A percentile compares a stretch with the other conserved stretches of the same genome.
Conservation (phyloP, 805 yeast species). For the Nakazawaea ernobii region DNA sequence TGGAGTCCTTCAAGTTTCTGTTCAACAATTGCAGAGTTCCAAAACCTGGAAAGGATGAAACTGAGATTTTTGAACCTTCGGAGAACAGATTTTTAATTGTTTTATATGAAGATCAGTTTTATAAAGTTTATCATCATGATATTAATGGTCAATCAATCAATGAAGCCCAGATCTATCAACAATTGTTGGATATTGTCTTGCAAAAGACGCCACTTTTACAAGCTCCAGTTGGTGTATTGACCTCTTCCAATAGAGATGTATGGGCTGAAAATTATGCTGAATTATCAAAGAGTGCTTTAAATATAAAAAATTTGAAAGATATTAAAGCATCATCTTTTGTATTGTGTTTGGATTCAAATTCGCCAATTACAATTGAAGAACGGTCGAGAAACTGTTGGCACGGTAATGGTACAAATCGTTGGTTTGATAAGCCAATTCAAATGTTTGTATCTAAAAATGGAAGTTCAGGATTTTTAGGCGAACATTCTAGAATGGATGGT, state of each 20-base stretch:
- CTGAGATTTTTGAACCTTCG: conserved; percentile 36
- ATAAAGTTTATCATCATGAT: conserved; percentile 63
- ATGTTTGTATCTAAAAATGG: conserved; percentile 79
- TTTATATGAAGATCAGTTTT: conserved; percentile 71
- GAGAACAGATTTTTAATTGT: conserved; percentile 67
- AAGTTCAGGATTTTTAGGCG: conserved; percentile 88
- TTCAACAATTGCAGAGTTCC: conserved; percentile 88
- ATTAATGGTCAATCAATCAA: conserved; percentile 36
- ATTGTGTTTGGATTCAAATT: conserved; percentile 66
- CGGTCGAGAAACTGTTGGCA: conserved; percentile 87
- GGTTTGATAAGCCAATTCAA: conserved; percentile 87
- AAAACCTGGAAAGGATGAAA: conserved; percentile 54
- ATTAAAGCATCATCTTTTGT: conserved; percentile 78
- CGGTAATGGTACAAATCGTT: conserved; percentile 90
- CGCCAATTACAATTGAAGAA: conserved; percentile 75
- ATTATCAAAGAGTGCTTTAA: conserved; percentile 54
- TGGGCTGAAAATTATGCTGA: conserved; percentile 61
- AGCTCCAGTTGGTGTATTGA: conserved; percentile 68
- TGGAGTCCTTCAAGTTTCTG: conserved; percentile 89
- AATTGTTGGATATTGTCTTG: conserved; percentile 41
- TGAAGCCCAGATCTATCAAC: conserved; percentile 46
- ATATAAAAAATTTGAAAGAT: conserved; percentile 53
- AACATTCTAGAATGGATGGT: conserved; percentile 98
- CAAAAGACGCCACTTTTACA: conserved; percentile 30
- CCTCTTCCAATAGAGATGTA: conserved; percentile 80